Evolutionary conservation across 2,329 filamentous ascomycete species (phyloP), one percentile per base, ranked within the genome.

Genomic region (Lecanicillium sp.): DNA sequence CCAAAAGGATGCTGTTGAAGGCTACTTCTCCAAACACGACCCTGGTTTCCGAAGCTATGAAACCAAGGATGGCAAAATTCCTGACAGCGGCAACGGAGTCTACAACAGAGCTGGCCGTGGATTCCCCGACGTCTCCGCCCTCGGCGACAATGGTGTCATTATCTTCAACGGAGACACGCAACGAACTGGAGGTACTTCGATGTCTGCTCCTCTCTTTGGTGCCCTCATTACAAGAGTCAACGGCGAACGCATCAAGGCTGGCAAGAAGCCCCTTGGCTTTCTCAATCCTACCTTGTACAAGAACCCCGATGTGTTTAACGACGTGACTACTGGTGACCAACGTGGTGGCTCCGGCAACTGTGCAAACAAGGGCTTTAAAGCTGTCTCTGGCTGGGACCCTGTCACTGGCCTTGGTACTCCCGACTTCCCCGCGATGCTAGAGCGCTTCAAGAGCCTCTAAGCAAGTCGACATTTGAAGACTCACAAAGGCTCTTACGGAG

Each of bases 61-160:
- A 20, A 61, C 5, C 51, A 65, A 27, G 9, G 65, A 67, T 21
- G 63, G 59, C 6, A 65, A 65, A 1, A 51, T 71, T 12, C 70
- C 65, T 49, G 61, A 61, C 15, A 44, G 62, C 20, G 49, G 37
- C 2, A n/a, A n/a, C n/a, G 54, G 54, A 2, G 30, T 54, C 17
- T 53, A 69, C 6, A 75, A 68, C 53, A 73, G 73, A 1, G 63
- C 54, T 2, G 66, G 67, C 5, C 62, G 68, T 32, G 67, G 57
- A 2, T 69, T 66, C 43, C 67, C 67, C 2, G 68, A 70, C 43
- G 56, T 71, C 5, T 56, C 60, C 5, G 63, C 64, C 3, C 66
- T 81, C 40, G 67, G 77, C 2, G 61, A 74, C 33, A 64, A 75
- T 36, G 70, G 70, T 19, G 58, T 60, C 10, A 71, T 72, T 50